Conservation (phyloP, 306 rosid genomes). For the Ormosia semicastrata region DNA sequence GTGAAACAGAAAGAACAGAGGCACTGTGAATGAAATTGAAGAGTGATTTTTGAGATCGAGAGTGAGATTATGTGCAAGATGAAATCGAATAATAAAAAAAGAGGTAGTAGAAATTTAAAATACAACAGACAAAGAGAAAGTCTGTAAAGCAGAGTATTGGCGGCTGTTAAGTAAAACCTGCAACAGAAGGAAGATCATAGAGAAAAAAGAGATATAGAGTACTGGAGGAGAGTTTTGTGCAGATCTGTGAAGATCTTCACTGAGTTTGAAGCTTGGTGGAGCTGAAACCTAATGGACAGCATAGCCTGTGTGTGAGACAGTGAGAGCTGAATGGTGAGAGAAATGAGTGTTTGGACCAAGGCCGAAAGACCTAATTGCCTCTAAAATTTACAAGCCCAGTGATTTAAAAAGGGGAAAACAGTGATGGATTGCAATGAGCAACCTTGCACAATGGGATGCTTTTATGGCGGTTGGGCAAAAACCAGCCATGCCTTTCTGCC, state of each 20-base stretch:
- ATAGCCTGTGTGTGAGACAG: neutral
- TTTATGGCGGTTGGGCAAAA: neutral
- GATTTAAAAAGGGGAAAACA: neutral
- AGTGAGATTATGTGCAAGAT: neutral
- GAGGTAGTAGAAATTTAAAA: neutral
- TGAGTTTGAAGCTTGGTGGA: neutral
- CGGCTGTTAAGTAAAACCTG: neutral
- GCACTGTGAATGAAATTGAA: neutral
- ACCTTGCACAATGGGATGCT: conserved; percentile 2
- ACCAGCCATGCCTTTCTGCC: neutral
- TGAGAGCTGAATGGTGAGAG: neutral
- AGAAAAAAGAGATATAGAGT: neutral
- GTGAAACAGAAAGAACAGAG: neutral
- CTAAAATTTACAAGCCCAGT: neutral
- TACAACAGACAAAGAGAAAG: neutral
- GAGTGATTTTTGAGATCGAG: neutral
- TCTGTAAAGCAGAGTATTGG: neutral
- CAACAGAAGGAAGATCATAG: neutral
- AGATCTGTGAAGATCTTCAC: neutral
- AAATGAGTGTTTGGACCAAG: neutral
- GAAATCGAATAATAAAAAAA: neutral
- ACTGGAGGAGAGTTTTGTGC: neutral
- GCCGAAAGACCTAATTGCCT: neutral
- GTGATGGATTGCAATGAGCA: neutral
- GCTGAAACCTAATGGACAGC: neutral